These are phyloP conservation scores for Dioszegia aurantiaca DNA, from an alignment of 768 basidiomycete species.

Conservation along the genomic window DNA sequence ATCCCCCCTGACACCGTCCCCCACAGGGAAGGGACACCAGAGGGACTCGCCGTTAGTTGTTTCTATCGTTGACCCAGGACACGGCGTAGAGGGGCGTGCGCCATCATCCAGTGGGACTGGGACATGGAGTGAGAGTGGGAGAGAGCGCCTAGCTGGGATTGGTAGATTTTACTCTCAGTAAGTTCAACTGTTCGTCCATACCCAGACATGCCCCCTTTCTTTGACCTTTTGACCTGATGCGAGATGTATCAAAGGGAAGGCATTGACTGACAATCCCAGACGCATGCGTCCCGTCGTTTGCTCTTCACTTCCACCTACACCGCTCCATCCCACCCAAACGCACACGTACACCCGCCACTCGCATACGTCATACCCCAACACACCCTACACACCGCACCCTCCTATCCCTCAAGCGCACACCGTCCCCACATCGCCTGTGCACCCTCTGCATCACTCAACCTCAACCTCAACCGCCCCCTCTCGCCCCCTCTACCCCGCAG, in stretches of 20 bases:
- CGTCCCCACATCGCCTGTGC: slow-evolving; percentile 7
- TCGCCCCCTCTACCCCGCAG: neutral
- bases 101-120: neutral
- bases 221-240: neutral
- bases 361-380: slow-evolving; percentile 2
- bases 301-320: slow-evolving; percentile 1
- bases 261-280: too few relatives aligned
- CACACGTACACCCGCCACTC: neutral
- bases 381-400: neutral
- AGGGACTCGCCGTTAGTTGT: too few relatives aligned
- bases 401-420: neutral
- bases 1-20: too few relatives aligned
- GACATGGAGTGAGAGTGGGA: neutral
- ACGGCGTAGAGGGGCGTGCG: too few relatives aligned
- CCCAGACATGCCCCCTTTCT: neutral
- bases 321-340: neutral
- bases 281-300: slow-evolving; percentile 7
- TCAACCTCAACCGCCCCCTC: neutral
- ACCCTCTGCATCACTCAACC: neutral
- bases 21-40: too few relatives aligned
- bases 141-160: slow-evolving; percentile 8
- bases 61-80: too few relatives aligned
- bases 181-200: slow-evolving; percentile 4
- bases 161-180: slow-evolving; percentile 14
- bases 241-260: too few relatives aligned